phyloP scores from a whole-genome alignment of 345 rosid species.

The Microcos paniculata region DNA sequence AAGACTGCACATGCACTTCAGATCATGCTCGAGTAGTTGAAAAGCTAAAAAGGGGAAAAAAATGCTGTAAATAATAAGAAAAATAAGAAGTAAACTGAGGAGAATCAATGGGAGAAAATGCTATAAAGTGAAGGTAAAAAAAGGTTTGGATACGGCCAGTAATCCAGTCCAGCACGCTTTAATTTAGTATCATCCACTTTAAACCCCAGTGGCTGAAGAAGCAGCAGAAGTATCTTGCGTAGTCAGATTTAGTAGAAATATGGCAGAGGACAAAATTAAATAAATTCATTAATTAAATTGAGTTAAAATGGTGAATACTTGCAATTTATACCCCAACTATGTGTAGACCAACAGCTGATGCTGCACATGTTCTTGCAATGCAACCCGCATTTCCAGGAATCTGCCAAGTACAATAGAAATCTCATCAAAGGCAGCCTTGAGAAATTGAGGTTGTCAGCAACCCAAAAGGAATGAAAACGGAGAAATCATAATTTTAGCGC shows the following conservation, averaged over 20 bases:
- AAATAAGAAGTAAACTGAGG: neutral
- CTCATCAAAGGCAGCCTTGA: constrained; percentile 31
- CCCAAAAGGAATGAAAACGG: constrained; percentile 19
- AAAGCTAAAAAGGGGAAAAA: neutral
- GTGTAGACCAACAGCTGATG: constrained; percentile 84
- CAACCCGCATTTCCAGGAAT: constrained; percentile 97
- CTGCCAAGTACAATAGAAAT: constrained; percentile 50
- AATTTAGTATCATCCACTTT: constrained; percentile 77
- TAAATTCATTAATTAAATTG: neutral
- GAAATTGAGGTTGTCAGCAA: constrained; percentile 31
- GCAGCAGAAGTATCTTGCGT: constrained; percentile 17
- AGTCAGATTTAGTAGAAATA: neutral
- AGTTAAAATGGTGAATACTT: neutral
- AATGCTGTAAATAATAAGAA: no score
- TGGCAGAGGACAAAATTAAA: neutral
- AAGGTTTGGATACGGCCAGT: constrained; percentile 90
- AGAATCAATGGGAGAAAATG: neutral
- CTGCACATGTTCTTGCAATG: constrained; percentile 98
- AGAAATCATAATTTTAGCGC: neutral
- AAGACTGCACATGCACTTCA: neutral
- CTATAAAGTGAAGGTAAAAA: constrained; percentile 8
- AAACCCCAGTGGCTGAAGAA: constrained; percentile 85
- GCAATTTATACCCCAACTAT: constrained; percentile 59
- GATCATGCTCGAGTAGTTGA: constrained; percentile 5
- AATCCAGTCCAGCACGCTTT: constrained; percentile 96